Evolutionary conservation across 2,329 filamentous ascomycete genomes (phyloP), one percentile per base, ranked within the genome.

Genomic region (Cladosporium halotolerans): DNA sequence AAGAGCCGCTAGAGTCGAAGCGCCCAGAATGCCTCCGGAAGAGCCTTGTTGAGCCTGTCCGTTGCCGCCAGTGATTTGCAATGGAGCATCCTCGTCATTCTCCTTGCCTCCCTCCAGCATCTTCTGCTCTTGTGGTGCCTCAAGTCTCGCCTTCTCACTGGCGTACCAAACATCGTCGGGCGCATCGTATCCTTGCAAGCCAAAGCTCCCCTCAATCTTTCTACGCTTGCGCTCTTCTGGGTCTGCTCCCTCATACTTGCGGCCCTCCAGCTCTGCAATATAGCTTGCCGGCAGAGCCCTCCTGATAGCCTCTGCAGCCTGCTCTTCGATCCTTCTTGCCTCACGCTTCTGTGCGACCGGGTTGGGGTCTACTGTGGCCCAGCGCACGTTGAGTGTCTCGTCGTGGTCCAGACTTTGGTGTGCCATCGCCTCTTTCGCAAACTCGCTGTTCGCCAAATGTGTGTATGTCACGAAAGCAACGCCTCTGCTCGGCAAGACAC

Each of bases 341-440:
- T 99, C 93, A 56, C 95, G 81, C 59, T 95, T 95, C 69, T 96
- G 89, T 2, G 92, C 90, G 76, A 93, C 85, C 0, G 93, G 93
- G 62, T 99, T 99, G 1, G 93, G 93, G 67, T 99, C 93, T 6
- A 89, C 87, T 0, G 93, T 99, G 40, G 93, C 93, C 93, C 93
- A 99, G 58, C 95, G 81, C 45, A 99, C 91, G 70, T 99, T 99
- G 23, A 99, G 75, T 18, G 96, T 85, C 72, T 99, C 93, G 58
- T 83, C 85, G 69, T 97, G 86, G 64, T 99, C 93, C 28, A 99
- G 76, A 1, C 84, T 83, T 72, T 99, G 93, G 67, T 96, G 89
- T 4, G 89, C 88, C 92, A 99, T 97, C 1, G 93, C 88, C 56
- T 71, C 68, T 52, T 69, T 92, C 3, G 90, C 90, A 63, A 96